Evolutionary conservation across 192 early-diverging fungal genomes (phyloP).

Genomic region (Phlyctochytrium arcticum): DNA sequence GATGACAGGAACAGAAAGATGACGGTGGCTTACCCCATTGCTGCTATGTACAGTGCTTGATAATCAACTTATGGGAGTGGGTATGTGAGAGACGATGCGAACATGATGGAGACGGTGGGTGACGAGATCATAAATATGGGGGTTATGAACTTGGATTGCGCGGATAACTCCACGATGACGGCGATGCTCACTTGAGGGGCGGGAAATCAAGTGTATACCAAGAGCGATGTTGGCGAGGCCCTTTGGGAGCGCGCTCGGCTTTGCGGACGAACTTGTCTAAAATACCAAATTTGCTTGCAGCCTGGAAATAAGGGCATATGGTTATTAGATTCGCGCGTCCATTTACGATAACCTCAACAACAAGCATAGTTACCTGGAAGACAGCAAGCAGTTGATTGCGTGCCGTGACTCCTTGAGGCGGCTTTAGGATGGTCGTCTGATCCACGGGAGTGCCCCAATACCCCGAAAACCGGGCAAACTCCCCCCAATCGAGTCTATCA

Average conservation of each 20-base stretch:
- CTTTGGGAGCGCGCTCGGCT: constrained; percentile 18
- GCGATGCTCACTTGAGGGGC: not conserved
- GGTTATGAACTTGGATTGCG: too few relatives aligned
- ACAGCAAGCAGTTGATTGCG: constrained; percentile 11
- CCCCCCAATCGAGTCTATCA: constrained; percentile 8
- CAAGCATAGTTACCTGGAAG: not conserved
- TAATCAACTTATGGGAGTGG: too few relatives aligned
- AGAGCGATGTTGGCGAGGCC: constrained; percentile 23
- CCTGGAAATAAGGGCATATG: not conserved
- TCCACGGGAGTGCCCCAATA: constrained; percentile 20
- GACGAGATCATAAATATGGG: too few relatives aligned
- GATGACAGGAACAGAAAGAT: too few relatives aligned
- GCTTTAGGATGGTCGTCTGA: constrained; percentile 17
- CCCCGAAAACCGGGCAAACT: constrained; percentile 21
- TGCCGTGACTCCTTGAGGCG: constrained; percentile 21
- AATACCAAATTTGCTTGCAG: constrained; percentile 13
- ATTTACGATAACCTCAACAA: not conserved
- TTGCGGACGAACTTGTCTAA: constrained; percentile 20
- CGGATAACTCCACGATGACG: too few relatives aligned
- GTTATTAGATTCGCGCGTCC: too few relatives aligned
- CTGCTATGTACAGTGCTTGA: too few relatives aligned
- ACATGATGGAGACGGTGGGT: too few relatives aligned
- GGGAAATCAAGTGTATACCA: constrained; percentile 27
- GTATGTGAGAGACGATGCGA: too few relatives aligned
- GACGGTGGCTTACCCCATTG: too few relatives aligned